Percentiles rank a stretch among this genome's conserved stretches.
Conservation (phyloP, 2,329 filamentous ascomycete species). For the Colletotrichum sidae region DNA sequence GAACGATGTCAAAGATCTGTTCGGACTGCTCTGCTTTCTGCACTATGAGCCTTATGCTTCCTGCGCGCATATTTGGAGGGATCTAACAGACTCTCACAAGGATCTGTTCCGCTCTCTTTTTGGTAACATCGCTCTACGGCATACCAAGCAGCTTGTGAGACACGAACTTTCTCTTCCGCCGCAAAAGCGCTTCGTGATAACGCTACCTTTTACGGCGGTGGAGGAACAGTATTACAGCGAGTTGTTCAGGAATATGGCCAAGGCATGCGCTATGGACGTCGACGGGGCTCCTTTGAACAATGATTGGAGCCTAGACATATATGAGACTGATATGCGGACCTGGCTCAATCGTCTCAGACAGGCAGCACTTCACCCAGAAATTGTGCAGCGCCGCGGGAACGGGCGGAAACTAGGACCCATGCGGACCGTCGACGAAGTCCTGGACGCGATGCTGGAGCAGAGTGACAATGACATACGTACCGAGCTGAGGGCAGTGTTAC, state of each 20-base stretch:
- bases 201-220: constrained; percentile 87
- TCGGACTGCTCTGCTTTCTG: constrained; percentile 85
- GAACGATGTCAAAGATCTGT: constrained; percentile 80
- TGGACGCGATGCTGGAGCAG: constrained; percentile 92
- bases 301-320: constrained; percentile 75
- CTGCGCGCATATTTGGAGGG: constrained; percentile 73
- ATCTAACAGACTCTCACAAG: constrained; percentile 71
- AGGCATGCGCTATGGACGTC: constrained; percentile 73
- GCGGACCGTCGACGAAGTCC: constrained; percentile 85
- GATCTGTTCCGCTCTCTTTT: constrained; percentile 77
- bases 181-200: constrained; percentile 89
- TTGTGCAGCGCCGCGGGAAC: constrained; percentile 72
- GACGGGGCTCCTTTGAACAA: constrained; percentile 71
- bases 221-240: constrained; percentile 91
- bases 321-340: constrained; percentile 77
- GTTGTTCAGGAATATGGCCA: constrained; percentile 80
- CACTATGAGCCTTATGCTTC: constrained; percentile 81
- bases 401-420: constrained; percentile 75
- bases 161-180: constrained; percentile 82
- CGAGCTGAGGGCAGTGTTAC: constrained; percentile 76
- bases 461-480: constrained; percentile 74
- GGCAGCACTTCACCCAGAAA: constrained; percentile 86
- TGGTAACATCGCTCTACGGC: constrained; percentile 78
- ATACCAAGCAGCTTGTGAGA: constrained; percentile 85
- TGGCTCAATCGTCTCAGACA: constrained; percentile 85